These are phyloP conservation scores for Silene conica DNA, from an alignment of 148 eudicot genomes.

Conservation along the genomic window DNA sequence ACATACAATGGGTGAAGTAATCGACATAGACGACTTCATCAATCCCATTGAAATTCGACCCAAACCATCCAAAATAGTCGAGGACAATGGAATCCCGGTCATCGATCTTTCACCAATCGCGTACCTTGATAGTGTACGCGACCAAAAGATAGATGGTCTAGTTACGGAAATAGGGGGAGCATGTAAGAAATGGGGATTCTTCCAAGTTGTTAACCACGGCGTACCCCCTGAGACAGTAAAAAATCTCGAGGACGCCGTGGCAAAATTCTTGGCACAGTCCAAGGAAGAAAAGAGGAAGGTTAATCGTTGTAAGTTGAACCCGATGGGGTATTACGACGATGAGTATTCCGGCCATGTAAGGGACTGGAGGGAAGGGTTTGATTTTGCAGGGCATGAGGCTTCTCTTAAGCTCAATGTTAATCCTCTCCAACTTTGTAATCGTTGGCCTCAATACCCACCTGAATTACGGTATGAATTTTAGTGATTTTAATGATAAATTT, in stretches of 20 bases:
- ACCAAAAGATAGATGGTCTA: neutral
- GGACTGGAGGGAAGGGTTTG: constrained; percentile 25
- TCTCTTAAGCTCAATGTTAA: constrained; percentile 19
- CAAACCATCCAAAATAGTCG: neutral
- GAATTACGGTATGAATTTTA: constrained; percentile 27
- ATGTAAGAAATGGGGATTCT: constrained; percentile 47
- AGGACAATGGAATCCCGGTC: constrained; percentile 40
- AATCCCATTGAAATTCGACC: neutral
- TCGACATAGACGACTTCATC: neutral
- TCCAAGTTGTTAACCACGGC: constrained; percentile 58
- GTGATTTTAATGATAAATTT: too few relatives aligned
- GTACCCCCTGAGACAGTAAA: constrained; percentile 24
- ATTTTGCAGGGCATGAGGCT: constrained; percentile 14
- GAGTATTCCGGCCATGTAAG: constrained; percentile 40
- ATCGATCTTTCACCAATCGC: constrained; percentile 36
- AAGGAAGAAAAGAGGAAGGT: constrained; percentile 9
- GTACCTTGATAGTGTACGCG: neutral
- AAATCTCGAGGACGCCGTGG: constrained; percentile 15
- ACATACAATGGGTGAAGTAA: neutral
- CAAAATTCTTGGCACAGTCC: constrained; percentile 34
- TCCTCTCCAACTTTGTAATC: constrained; percentile 23
- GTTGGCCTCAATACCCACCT: constrained; percentile 39
- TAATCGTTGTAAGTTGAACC: constrained; percentile 29
- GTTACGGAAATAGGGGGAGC: constrained; percentile 35
- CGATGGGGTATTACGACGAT: constrained; percentile 39